Evolutionary conservation across 2,329 filamentous ascomycete genomes (phyloP), one percentile per base, ranked within the genome.

Genomic region (Fusarium tjaetaba): DNA sequence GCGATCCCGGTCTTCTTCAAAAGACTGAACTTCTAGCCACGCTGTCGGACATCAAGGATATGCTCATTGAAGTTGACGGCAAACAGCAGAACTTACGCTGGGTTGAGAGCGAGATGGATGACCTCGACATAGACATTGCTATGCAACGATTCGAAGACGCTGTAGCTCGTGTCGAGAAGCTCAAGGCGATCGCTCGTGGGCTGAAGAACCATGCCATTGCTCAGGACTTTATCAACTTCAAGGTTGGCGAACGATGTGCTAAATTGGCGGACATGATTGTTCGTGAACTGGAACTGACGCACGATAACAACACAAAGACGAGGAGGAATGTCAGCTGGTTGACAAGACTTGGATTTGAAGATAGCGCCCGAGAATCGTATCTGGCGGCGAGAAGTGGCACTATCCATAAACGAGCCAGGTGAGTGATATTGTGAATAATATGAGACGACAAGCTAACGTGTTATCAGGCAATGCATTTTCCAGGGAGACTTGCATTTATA

Each of bases 81-180:
- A 97, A 97, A 78, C 95, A 98, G 81, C 94, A 98, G 80, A 98
- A 96, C 80, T 88, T 99, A 52, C 93, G 96, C 60, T 98, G 94
- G 94, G 94, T 99, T 0, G 96, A 99, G 81, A 91, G 91, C 59
- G 94, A 98, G 83, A 93, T 99, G 81, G 96, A 99, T 79, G 94
- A 97, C 79, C 89, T 99, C 11, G 96, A 99, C 79, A 98, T 98
- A 77, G 93, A 97, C 77, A 95, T 99, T 78, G 96, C 96, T 0
- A 87, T 98, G 57, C 96, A 98, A 80, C 89, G 90, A 46, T 96
- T 97, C 74, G 95, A 98, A 77, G 89, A 92, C 26, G 93, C 96
- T 0, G 96, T 98, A 1, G 87, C 88, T 10, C 90, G 92, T 36
- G 93, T 98, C 3, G 96, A 98, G 82, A 94, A 94, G 78, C 87